These are phyloP conservation scores for Inga leiocalycina DNA, from an alignment of 306 rosid species.

Conservation along the genomic window DNA sequence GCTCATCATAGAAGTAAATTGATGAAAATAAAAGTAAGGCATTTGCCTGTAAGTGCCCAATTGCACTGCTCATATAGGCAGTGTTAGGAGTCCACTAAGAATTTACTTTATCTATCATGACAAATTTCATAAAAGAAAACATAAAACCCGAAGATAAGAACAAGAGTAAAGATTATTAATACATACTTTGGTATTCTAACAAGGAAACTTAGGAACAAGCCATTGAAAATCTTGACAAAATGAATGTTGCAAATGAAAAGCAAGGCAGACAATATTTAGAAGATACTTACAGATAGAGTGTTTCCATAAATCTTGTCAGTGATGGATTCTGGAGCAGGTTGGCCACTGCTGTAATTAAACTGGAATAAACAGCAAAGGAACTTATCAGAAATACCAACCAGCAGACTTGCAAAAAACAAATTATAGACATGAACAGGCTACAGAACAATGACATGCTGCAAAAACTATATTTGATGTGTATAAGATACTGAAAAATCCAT, in stretches of 20 bases:
- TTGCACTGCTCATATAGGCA: neutral
- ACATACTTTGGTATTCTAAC: constrained; percentile 18
- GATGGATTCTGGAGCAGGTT: constrained; percentile 98
- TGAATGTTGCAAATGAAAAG: constrained; percentile 14
- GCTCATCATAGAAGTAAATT: neutral
- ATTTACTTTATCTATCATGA: neutral
- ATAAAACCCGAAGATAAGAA: neutral
- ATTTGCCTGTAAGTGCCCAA: neutral
- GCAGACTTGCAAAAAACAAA: constrained; percentile 15
- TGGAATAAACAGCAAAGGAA: constrained; percentile 39
- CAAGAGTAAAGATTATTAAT: neutral
- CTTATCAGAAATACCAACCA: constrained; percentile 43
- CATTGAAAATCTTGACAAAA: constrained; percentile 17
- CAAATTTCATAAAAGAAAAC: constrained; percentile 11
- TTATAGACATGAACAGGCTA: constrained; percentile 13
- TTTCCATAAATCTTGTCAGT: constrained; percentile 97
- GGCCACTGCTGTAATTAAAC: constrained; percentile 98
- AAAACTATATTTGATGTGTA: neutral
- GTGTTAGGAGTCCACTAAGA: neutral
- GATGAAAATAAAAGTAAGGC: neutral
- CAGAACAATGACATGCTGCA: neutral
- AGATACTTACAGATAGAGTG: constrained; percentile 82
- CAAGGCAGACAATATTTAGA: constrained; percentile 20
- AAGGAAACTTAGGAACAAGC: constrained; percentile 18
- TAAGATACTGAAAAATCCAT: constrained; percentile 7